Conservation (phyloP, 176 grass and related monocot species). For the Eragrostis curvula region DNA sequence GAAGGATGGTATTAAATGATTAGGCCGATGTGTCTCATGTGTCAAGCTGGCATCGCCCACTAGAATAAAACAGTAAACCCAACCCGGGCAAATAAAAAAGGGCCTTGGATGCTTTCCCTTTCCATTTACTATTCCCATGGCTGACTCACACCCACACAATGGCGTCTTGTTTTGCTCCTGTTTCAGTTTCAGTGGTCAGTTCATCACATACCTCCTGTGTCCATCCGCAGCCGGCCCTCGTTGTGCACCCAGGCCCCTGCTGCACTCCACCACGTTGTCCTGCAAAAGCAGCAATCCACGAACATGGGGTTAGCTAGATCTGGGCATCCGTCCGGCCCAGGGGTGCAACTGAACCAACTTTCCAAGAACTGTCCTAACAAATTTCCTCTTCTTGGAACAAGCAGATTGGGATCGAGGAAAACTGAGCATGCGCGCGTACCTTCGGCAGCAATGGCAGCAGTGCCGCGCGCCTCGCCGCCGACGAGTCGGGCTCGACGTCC, state of each 20-base stretch:
- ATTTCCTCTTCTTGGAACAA: not conserved
- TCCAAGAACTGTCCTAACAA: not conserved
- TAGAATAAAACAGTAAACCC: slow-evolving; percentile 34
- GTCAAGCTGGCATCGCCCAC: slow-evolving; percentile 51
- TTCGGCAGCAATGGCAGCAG: slow-evolving; percentile 43
- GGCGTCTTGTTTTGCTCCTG: slow-evolving; percentile 26
- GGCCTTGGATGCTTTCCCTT: slow-evolving; percentile 59
- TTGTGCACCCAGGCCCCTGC: slow-evolving; percentile 40
- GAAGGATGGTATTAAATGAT: slow-evolving; percentile 24
- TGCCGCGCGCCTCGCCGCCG: slow-evolving; percentile 26
- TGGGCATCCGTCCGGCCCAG: not conserved
- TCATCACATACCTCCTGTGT: slow-evolving; percentile 54
- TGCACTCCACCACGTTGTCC: slow-evolving; percentile 45
- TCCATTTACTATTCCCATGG: not conserved
- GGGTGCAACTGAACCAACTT: slow-evolving; percentile 33
- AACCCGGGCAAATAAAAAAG: slow-evolving; percentile 27
- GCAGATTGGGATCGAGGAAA: slow-evolving; percentile 24
- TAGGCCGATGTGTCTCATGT: slow-evolving; percentile 24
- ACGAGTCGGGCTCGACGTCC: not conserved
- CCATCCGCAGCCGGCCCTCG: slow-evolving; percentile 24
- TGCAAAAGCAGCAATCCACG: slow-evolving; percentile 26
- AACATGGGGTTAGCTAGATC: slow-evolving; percentile 34
- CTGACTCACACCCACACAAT: not conserved
- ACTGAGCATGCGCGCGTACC: not conserved
- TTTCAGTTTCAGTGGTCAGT: slow-evolving; percentile 22